phyloP scores from a whole-genome alignment of 2,329 filamentous ascomycete genomes.

The Epichloe sylvatica region DNA sequence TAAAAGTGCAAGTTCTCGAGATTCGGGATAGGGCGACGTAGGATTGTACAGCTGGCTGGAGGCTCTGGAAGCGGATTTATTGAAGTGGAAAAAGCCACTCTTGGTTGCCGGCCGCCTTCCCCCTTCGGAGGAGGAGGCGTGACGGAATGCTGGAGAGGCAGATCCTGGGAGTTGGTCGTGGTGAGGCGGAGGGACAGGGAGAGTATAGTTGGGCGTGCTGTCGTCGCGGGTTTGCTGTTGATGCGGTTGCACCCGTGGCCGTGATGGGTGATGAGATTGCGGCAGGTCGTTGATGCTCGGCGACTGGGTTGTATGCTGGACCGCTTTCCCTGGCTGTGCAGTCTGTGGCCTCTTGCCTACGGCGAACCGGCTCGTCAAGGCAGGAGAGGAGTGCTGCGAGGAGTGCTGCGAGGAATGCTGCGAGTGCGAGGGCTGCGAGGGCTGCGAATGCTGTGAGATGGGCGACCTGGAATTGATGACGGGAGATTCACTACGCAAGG shows the following conservation, averaged over 20 bases:
- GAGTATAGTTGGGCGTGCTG: slow-evolving; percentile 9
- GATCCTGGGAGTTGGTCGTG: slow-evolving; percentile 1
- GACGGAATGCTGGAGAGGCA: slow-evolving; percentile 6
- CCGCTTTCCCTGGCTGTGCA: slow-evolving; percentile 10
- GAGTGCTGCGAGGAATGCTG: background rate
- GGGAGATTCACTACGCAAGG: slow-evolving; percentile 1
- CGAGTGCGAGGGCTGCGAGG: background rate
- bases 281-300: slow-evolving; percentile 9
- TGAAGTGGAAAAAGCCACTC: slow-evolving; percentile 38
- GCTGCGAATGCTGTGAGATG: slow-evolving; percentile 16
- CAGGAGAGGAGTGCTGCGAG: slow-evolving; percentile 21
- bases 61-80: slow-evolving; percentile 29
- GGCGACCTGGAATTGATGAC: slow-evolving; percentile 20
- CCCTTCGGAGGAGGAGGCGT: slow-evolving; percentile 2
- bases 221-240: slow-evolving; percentile 13
- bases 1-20: slow-evolving; percentile 25
- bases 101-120: slow-evolving; percentile 24
- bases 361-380: slow-evolving; percentile 28
- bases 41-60: slow-evolving; percentile 19
- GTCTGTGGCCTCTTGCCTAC: slow-evolving; percentile 14
- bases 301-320: slow-evolving; percentile 4
- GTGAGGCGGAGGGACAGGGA: slow-evolving; percentile 13
- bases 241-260: slow-evolving; percentile 9
- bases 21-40: slow-evolving; percentile 20
- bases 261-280: slow-evolving; percentile 6